Base-by-base conservation (phyloP, 345 rosid genomes). In the Camelina neglecta region DNA sequence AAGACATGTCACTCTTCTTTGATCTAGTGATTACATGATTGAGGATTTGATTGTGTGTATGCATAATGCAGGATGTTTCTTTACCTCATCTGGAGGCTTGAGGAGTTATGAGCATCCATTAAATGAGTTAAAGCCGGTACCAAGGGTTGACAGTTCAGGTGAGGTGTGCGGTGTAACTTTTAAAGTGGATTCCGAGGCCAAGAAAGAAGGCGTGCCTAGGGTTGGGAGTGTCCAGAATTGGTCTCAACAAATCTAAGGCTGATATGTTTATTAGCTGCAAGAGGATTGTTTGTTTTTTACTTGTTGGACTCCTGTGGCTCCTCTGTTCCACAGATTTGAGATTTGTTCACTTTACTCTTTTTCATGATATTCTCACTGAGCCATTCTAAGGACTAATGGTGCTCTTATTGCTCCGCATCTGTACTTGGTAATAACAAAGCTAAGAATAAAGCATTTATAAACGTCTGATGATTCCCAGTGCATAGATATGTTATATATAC, bases 211-310 rank as follows among this genome's bases (percentile, higher is more conserved):
- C 89, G 83, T 94, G 92, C 96, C 97, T 2, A 88, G 97, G 76
- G 96, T 89, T 35, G 97, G 91, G 31, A 94, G 98, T 58, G 89
- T 92, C n/a, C 91, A 85, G 71, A 87, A 94, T 76, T 92, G 98
- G 98, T 94, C 97, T 51, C 5, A 79, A 0, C 72, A 88, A 69
- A 85, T 84, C 84, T 93, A 80, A 92, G 67, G 71, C 73, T 16
- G 51, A 26, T 20, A 33, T 35, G 26, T 42, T 8, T 13, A 8
- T 11, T 10, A 42, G 16, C 67, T 47, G 26, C 16, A 41, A 61
- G 47, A 36, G 5, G 44, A 7, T 64, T 20, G 29, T 58, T 60
- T 65, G 38, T 11, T 18, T 31, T 44, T 47, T 15, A 29, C 39
- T 68, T 70, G 57, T 71, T 77, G 42, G 20, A 35, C 45, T 48